A percentile compares a stretch with the other conserved stretches of the same genome.
phyloP scores from a whole-genome alignment of 78 protist genomes.

The Emiliania huxleyi region DNA sequence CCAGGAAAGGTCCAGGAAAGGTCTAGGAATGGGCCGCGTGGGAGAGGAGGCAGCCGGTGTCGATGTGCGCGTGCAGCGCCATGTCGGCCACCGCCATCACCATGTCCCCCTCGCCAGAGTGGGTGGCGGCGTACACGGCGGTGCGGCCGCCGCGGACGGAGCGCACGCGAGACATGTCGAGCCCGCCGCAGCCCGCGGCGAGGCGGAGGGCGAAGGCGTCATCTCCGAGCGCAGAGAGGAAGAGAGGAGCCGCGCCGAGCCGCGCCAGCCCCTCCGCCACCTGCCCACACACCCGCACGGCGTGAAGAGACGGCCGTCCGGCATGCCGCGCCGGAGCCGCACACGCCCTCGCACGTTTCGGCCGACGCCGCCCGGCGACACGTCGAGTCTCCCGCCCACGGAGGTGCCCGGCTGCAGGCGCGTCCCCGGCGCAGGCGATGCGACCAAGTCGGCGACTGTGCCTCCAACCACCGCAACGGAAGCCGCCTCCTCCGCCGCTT shows the following conservation, averaged over 20 bases:
- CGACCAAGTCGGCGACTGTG: neutral
- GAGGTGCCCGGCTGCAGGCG: neutral
- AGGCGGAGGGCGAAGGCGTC: constrained; percentile 18
- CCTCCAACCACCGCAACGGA: neutral
- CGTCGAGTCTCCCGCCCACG: neutral
- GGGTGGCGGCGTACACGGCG: neutral
- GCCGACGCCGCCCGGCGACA: constrained; percentile 29
- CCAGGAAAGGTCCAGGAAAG: too few species aligned
- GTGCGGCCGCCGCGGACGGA: neutral
- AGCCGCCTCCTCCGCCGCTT: neutral
- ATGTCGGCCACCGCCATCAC: neutral
- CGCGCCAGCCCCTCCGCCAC: constrained; percentile 30
- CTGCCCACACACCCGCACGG: too few species aligned
- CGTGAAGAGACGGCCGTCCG: too few species aligned
- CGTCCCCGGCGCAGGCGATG: neutral
- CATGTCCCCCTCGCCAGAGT: neutral
- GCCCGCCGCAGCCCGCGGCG: neutral
- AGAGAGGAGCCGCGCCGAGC: neutral
- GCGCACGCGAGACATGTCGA: neutral
- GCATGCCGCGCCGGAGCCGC: too few species aligned
- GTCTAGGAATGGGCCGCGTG: neutral
- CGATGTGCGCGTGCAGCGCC: neutral
- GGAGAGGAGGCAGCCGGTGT: neutral
- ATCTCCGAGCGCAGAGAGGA: constrained; percentile 13
- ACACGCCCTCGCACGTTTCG: too few species aligned